Evolutionary conservation across 1,284 basidiomycete genomes (phyloP).

Genomic region (Grifola frondosa): DNA sequence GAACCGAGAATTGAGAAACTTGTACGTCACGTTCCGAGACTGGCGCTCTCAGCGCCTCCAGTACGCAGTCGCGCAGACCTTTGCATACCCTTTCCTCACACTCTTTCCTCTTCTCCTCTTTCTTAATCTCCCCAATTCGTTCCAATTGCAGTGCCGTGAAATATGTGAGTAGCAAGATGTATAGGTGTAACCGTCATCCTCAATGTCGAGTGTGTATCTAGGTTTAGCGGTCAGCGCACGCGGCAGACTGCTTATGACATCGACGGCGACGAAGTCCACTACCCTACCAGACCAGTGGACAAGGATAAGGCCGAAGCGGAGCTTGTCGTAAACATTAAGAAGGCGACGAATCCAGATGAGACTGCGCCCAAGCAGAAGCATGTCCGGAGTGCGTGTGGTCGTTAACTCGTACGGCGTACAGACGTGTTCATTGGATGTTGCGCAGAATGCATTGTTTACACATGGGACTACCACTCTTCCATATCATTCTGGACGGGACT

Average conservation of each 20-base stretch:
- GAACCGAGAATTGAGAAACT: not conserved
- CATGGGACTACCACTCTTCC: slow-evolving; percentile 98
- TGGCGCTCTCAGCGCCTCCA: slow-evolving; percentile 2
- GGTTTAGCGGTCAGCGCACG: slow-evolving; percentile 34
- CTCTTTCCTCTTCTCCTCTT: not conserved
- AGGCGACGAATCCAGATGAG: slow-evolving; percentile 92
- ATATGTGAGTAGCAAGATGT: slow-evolving; percentile 5
- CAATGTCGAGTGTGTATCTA: slow-evolving; percentile 3
- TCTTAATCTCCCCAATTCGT: no score
- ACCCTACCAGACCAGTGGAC: slow-evolving; percentile 93
- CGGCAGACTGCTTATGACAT: slow-evolving; percentile 54
- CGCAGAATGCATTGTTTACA: slow-evolving; percentile 93
- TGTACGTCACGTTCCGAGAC: not conserved
- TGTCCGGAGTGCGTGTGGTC: slow-evolving; percentile 77
- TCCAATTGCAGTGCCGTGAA: no score
- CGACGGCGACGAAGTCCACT: slow-evolving; percentile 79
- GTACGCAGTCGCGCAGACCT: not conserved
- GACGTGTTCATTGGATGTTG: not conserved
- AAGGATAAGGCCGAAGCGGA: slow-evolving; percentile 95
- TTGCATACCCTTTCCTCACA: not conserved
- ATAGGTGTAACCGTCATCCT: not conserved
- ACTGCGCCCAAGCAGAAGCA: slow-evolving; percentile 96
- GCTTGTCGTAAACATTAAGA: slow-evolving; percentile 92
- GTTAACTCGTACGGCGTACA: slow-evolving; percentile 2
- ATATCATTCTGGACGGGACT: slow-evolving; percentile 96